Percentiles rank a stretch among this genome's conserved stretches.
Conservation (phyloP, 805 yeast species). For the Hanseniaspora singularis region DNA sequence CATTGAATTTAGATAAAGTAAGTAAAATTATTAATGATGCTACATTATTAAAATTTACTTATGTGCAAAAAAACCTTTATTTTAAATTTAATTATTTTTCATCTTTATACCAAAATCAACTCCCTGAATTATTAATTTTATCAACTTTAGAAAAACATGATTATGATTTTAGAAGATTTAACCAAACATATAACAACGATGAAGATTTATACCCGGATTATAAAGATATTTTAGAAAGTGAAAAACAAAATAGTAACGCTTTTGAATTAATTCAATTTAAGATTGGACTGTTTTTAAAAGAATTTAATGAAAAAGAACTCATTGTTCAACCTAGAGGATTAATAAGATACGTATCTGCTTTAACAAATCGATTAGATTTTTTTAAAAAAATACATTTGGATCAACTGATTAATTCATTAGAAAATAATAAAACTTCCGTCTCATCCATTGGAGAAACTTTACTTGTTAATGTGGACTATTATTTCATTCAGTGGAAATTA, state of each 20-base stretch:
- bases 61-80: conserved; percentile 11
- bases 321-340: conserved; percentile 8
- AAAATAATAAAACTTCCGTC: not conserved
- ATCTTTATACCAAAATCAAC: not conserved
- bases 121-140: not conserved
- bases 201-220: not conserved
- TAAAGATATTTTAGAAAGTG: not conserved
- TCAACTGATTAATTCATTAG: not conserved
- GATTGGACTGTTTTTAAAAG: conserved; percentile 10
- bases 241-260: not conserved
- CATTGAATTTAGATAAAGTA: conserved; percentile 22
- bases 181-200: not conserved
- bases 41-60: conserved; percentile 4
- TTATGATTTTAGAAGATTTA: conserved; percentile 13
- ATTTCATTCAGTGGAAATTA: conserved; percentile 4
- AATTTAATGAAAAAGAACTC: conserved; percentile 13
- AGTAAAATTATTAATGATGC: conserved; percentile 16
- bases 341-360: not conserved
- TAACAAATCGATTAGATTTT: not conserved
- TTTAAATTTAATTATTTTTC: conserved; percentile 8
- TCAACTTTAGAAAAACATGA: conserved; percentile 2
- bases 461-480: conserved; percentile 6
- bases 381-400: conserved; percentile 6
- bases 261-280: conserved; percentile 10
- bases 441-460: conserved; percentile 5